Percentiles rank a stretch among this genome's conserved stretches.
Evolutionary conservation across 768 basidiomycete species (phyloP).

Genomic region (Lactarius sanguifluus): DNA sequence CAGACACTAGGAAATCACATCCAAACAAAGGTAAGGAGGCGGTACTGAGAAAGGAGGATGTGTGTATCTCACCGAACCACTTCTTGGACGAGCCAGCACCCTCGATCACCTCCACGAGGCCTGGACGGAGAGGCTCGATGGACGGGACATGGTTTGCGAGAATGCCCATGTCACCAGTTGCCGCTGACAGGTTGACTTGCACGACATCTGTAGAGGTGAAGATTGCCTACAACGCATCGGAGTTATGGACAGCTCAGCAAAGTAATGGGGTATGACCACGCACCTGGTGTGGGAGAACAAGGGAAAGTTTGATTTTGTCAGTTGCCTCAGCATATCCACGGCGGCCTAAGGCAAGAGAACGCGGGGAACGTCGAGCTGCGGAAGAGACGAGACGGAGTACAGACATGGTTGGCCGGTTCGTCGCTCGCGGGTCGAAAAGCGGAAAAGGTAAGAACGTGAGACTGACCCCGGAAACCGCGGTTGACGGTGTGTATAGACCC

Average conservation of each 20-base stretch:
- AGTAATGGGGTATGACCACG: conserved; percentile 33
- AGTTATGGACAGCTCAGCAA: conserved; percentile 20
- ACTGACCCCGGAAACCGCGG: conserved; percentile 5
- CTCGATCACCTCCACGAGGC: conserved; percentile 94
- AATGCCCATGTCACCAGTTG: conserved; percentile 98
- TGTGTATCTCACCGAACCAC: conserved; percentile 82
- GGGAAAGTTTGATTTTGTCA: conserved; percentile 89
- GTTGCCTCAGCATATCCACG: conserved; percentile 91
- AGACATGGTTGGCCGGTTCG: conserved; percentile 53
- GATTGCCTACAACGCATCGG: conserved; percentile 60
- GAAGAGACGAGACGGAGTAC: conserved; percentile 69
- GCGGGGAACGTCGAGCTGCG: conserved; percentile 59
- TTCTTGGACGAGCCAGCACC: conserved; percentile 76
- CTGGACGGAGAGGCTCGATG: conserved; percentile 93
- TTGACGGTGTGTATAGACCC: background rate
- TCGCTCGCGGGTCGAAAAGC: conserved; percentile 2
- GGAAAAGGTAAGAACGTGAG: background rate
- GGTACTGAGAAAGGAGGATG: background rate
- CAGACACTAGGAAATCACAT: conserved; percentile 61
- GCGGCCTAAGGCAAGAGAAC: conserved; percentile 51
- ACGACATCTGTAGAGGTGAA: conserved; percentile 89
- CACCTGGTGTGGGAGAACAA: conserved; percentile 95
- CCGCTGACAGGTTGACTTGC: conserved; percentile 94
- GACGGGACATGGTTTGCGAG: conserved; percentile 98
- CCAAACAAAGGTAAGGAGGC: background rate